Evolutionary conservation across 495 filamentous ascomycete species (phyloP), one percentile per base, ranked within the genome.

Genomic region (Hyaloscypha bicolor): DNA sequence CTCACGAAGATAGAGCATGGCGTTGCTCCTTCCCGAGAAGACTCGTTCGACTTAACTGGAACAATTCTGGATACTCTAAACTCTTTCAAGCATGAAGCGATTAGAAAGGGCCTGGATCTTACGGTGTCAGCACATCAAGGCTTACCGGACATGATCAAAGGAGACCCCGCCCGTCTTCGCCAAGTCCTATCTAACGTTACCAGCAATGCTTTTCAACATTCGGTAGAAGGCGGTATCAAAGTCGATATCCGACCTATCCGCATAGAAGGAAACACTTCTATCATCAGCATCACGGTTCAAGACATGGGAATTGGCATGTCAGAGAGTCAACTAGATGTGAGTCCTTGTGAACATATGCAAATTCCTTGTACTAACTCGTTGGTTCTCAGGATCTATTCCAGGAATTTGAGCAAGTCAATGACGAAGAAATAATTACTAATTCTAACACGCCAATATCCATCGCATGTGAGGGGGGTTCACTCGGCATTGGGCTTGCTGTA

Each of bases 1-100:
- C 81, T 98, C 14, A 97, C 94, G 32, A 94, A 96, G 73, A 88
- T 88, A 0, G 94, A 97, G 73, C 89, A 91, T 72, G 93, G 93
- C 0, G 86, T 89, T 53, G 81, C 89, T 6, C 77, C 96, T 6
- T 85, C 93, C 74, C 93, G 92, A 70, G 90, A 93, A 48, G 93
- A 97, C 73, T 73, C 84, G 0, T 93, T 98, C 64, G 87, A 97
- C 70, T 76, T 97, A 19, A 80, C 80, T 33, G 78, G 80, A 2
- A 94, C 90, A 4, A 82, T 97, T 25, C 76, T 79, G 9, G 93
- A 95, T 74, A 92, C 91, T 3, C 88, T 87, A 1, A 86, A 90
- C 25, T 84, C 88, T 67, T 94, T 94, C 74, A 80, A 82, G 32
- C 84, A 81, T 19, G 93, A 96, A 71, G 88, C 90, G 0, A 87